Conservation (phyloP, 345 rosid genomes). For the Erucastrum elatum region DNA sequence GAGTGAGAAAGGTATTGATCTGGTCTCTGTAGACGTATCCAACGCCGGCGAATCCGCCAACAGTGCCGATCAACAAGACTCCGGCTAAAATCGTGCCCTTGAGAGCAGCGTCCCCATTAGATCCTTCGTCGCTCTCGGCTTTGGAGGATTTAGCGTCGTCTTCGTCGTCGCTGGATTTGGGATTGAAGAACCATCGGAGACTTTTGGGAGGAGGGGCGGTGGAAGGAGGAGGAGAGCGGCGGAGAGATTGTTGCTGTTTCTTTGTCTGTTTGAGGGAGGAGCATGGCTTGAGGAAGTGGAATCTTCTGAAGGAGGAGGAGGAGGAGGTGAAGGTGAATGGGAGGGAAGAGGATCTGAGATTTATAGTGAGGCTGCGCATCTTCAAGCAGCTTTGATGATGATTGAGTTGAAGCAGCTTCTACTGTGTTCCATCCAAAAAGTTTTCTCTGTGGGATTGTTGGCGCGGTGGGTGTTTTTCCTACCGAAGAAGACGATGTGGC, state of each 20-base stretch:
- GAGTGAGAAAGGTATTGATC: background rate
- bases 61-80: conserved; percentile 72
- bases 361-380: conserved; percentile 36
- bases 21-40: background rate
- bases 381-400: conserved; percentile 26
- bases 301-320: conserved; percentile 63
- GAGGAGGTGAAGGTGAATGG: conserved; percentile 43
- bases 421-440: conserved; percentile 25
- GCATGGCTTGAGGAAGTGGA: conserved; percentile 68
- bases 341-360: conserved; percentile 40
- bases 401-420: conserved; percentile 6
- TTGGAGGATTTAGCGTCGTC: conserved; percentile 29
- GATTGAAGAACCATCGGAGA: conserved; percentile 65
- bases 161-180: conserved; percentile 47
- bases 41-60: conserved; percentile 27
- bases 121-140: conserved; percentile 33
- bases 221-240: conserved; percentile 40
- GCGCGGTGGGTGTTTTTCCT: conserved; percentile 25
- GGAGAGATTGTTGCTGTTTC: conserved; percentile 68
- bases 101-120: conserved; percentile 62
- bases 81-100: conserved; percentile 88
- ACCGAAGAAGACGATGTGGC: conserved; percentile 28
- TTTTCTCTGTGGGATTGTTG: conserved; percentile 14
- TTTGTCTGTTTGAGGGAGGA: conserved; percentile 74
- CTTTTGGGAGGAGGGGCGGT: conserved; percentile 60